phyloP scores from a whole-genome alignment of 2,329 filamentous ascomycete species.

The Seiridium unicorne region DNA sequence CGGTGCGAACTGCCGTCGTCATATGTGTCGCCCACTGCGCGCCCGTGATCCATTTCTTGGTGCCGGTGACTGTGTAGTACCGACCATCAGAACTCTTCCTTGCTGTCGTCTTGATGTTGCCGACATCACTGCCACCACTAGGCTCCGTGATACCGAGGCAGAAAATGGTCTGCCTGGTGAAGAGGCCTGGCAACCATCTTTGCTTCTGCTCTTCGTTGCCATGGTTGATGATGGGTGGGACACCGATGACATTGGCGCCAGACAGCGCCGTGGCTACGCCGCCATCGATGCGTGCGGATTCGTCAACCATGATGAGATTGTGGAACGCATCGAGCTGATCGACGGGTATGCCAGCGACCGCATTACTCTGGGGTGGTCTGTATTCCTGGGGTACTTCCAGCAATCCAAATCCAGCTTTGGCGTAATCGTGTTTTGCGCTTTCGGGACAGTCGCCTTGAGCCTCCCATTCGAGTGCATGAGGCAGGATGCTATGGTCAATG shows the following conservation, averaged over 20 bases:
- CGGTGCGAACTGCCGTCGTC: slow-evolving; percentile 61
- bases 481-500: slow-evolving; percentile 53
- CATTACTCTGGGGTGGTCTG: slow-evolving; percentile 33
- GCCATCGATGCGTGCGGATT: slow-evolving; percentile 41
- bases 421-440: slow-evolving; percentile 30
- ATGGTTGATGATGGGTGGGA: slow-evolving; percentile 22
- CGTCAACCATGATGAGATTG: slow-evolving; percentile 33
- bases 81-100: slow-evolving; percentile 36
- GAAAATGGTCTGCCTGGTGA: slow-evolving; percentile 42
- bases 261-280: slow-evolving; percentile 53
- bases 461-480: slow-evolving; percentile 62
- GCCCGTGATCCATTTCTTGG: slow-evolving; percentile 67
- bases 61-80: slow-evolving; percentile 58
- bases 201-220: slow-evolving; percentile 23
- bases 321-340: slow-evolving; percentile 35
- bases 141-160: slow-evolving; percentile 27
- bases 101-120: slow-evolving; percentile 59
- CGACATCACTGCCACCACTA: slow-evolving; percentile 58
- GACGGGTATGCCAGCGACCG: slow-evolving; percentile 37
- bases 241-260: slow-evolving; percentile 48
- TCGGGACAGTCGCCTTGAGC: slow-evolving; percentile 47
- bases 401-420: slow-evolving; percentile 31
- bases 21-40: slow-evolving; percentile 60
- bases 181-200: slow-evolving; percentile 39
- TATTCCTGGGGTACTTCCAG: slow-evolving; percentile 31